These are phyloP conservation scores for Scutellospora calospora DNA, from an alignment of 371 early-diverging fungal genomes.

Conservation along the genomic window DNA sequence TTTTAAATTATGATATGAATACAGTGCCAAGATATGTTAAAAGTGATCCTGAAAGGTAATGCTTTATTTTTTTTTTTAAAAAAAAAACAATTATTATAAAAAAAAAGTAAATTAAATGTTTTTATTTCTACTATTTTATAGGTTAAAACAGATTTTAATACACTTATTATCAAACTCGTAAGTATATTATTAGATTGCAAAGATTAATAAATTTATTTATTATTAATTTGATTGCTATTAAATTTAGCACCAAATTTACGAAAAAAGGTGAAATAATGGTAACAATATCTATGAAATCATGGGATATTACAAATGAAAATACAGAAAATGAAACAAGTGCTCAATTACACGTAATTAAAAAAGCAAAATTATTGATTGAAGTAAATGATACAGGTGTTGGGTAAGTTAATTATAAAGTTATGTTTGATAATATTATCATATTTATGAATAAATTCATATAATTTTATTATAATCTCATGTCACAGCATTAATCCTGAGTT, in stretches of 20 bases:
- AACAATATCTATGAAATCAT: not conserved
- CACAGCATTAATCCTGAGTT: constrained; percentile 55
- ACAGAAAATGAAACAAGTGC: too few relatives aligned
- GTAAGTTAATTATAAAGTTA: not conserved
- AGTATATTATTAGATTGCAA: too few relatives aligned
- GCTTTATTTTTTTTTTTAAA: too few relatives aligned
- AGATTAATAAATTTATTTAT: too few relatives aligned
- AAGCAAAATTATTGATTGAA: constrained; percentile 29
- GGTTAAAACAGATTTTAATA: constrained; percentile 33
- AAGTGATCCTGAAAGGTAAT: constrained; percentile 48
- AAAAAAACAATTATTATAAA: too few relatives aligned
- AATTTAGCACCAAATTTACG: constrained; percentile 21
- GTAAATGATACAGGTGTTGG: constrained; percentile 43
- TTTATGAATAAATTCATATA: too few relatives aligned
- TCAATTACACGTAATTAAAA: too few relatives aligned
- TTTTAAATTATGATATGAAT: constrained; percentile 50
- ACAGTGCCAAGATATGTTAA: constrained; percentile 34
- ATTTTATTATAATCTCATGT: too few relatives aligned
- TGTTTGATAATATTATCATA: not conserved
- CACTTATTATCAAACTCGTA: constrained; percentile 36
- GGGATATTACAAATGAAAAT: not conserved
- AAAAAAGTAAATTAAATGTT: not conserved
- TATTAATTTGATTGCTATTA: too few relatives aligned
- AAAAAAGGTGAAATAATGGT: constrained; percentile 12
- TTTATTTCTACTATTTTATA: not conserved